Evolutionary conservation across 2,329 filamentous ascomycete species (phyloP).

Genomic region (Neophaeococcomyces aloes): DNA sequence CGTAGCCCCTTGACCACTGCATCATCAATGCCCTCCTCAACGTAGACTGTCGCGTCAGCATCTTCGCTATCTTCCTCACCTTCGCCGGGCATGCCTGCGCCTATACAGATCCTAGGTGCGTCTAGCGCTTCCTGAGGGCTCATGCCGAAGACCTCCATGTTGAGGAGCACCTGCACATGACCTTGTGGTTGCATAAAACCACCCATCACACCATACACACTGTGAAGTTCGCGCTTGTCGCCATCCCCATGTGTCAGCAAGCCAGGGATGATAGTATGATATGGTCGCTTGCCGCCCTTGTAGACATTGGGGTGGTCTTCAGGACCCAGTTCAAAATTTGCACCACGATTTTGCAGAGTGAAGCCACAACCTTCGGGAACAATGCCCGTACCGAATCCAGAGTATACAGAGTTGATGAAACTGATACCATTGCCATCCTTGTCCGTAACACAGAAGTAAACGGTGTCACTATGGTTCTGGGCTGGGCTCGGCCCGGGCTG

Average conservation of each 20-base stretch:
- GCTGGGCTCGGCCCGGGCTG: constrained; percentile 54
- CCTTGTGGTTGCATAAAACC: constrained; percentile 98
- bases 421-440: constrained; percentile 76
- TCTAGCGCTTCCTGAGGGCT: constrained; percentile 84
- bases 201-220: constrained; percentile 92
- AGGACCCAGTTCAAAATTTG: constrained; percentile 61
- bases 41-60: constrained; percentile 55
- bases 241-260: constrained; percentile 59
- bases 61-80: constrained; percentile 46
- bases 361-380: constrained; percentile 81
- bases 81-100: constrained; percentile 56
- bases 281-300: constrained; percentile 74
- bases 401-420: constrained; percentile 95
- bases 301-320: constrained; percentile 66
- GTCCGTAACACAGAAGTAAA: constrained; percentile 85
- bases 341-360: constrained; percentile 84
- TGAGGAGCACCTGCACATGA: constrained; percentile 84
- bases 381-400: constrained; percentile 73
- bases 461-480: constrained; percentile 77
- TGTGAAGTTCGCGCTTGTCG: constrained; percentile 53
- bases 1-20: constrained; percentile 57
- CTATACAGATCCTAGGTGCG: constrained; percentile 81
- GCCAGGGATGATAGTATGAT: constrained; percentile 95
- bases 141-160: constrained; percentile 71
- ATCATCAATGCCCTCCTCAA: constrained; percentile 71